A percentile compares a stretch with the other conserved stretches of the same genome.
Conservation (phyloP, 2,329 filamentous ascomycete genomes). For the Aspergillaceae sp. region DNA sequence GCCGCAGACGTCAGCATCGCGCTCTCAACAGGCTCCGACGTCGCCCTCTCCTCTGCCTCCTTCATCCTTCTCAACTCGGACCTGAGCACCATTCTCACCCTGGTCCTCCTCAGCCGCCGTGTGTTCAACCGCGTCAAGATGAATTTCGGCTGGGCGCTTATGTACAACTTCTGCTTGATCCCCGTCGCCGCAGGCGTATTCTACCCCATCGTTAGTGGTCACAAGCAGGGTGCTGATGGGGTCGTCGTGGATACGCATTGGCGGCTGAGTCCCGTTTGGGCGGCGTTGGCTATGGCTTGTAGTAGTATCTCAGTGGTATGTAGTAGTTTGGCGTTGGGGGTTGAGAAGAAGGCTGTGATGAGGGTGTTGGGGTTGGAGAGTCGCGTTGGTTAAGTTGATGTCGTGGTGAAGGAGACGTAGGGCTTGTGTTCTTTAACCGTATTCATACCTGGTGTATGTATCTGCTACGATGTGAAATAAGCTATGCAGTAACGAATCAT, state of each 20-base stretch:
- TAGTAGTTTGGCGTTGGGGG: conserved; percentile 67
- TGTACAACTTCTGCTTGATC: conserved; percentile 72
- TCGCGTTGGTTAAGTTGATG: too few relatives aligned
- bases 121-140: conserved; percentile 72
- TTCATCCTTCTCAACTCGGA: conserved; percentile 71
- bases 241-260: conserved; percentile 26
- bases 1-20: conserved; percentile 77
- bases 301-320: conserved; percentile 83
- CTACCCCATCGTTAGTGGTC: conserved; percentile 49
- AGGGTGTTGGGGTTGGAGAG: conserved; percentile 7
- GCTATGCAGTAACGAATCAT: background rate
- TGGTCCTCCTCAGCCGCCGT: conserved; percentile 60
- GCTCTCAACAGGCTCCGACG: conserved; percentile 70
- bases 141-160: conserved; percentile 77
- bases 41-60: conserved; percentile 70
- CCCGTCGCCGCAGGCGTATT: conserved; percentile 74
- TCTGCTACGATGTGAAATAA: too few relatives aligned
- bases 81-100: conserved; percentile 60
- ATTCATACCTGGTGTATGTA: too few relatives aligned
- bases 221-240: conserved; percentile 21
- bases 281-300: conserved; percentile 81
- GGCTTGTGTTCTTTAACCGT: too few relatives aligned
- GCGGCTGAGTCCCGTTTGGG: conserved; percentile 57
- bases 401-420: too few relatives aligned
- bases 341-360: conserved; percentile 21